Percentiles rank a stretch among this genome's conserved stretches.
Conservation (phyloP, 352 stramenopile species). For the Pythium myriotylum region DNA sequence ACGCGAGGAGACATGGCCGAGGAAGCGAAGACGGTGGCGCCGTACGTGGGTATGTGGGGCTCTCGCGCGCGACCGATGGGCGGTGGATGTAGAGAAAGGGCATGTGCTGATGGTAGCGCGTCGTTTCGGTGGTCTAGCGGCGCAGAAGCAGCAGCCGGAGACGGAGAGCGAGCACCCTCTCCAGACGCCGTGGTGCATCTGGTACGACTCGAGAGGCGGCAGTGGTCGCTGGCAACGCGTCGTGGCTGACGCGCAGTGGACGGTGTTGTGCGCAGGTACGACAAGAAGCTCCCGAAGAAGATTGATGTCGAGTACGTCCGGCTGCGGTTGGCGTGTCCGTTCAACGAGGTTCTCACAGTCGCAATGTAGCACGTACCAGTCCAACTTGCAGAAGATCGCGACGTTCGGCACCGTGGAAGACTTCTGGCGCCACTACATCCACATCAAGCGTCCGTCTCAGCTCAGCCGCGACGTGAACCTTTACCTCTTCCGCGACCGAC, state of each 20-base stretch:
- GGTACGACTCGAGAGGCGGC: slow-evolving; percentile 36
- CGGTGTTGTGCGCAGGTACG: slow-evolving; percentile 64
- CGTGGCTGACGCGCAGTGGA: neutral
- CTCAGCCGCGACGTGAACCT: slow-evolving; percentile 92
- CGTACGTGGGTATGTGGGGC: slow-evolving; percentile 23
- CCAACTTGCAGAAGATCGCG: slow-evolving; percentile 87
- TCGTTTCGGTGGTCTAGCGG: neutral
- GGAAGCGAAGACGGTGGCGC: slow-evolving; percentile 27
- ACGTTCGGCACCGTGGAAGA: slow-evolving; percentile 92
- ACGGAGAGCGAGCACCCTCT: slow-evolving; percentile 72
- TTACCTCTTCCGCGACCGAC: slow-evolving; percentile 92
- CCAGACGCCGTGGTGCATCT: slow-evolving; percentile 89
- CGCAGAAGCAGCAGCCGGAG: slow-evolving; percentile 30
- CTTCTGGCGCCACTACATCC: slow-evolving; percentile 94
- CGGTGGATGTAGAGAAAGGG: neutral
- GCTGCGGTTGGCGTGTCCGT: neutral
- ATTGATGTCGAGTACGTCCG: slow-evolving; percentile 79
- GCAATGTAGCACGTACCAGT: slow-evolving; percentile 62
- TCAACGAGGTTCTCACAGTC: neutral
- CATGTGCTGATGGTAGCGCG: slow-evolving; percentile 12
- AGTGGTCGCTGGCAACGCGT: neutral
- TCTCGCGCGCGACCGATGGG: neutral
- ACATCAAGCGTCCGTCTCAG: slow-evolving; percentile 93
- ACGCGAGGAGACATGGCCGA: slow-evolving; percentile 24
- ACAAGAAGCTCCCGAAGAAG: slow-evolving; percentile 93